phyloP scores from a whole-genome alignment of 306 rosid species.

The Vicia sativa region DNA sequence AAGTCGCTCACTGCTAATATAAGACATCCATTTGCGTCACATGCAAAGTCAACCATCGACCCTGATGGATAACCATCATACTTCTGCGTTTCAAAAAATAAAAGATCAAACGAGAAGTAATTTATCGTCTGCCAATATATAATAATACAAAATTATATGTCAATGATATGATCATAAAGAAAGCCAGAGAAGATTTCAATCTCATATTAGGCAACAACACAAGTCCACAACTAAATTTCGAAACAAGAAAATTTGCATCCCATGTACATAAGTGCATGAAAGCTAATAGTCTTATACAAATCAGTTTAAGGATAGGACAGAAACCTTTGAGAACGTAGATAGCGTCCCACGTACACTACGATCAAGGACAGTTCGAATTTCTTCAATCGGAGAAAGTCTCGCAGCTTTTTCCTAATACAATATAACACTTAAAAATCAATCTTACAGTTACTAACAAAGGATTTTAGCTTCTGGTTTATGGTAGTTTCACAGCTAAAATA shows the following conservation, averaged over 20 bases:
- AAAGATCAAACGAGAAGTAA: conserved; percentile 25
- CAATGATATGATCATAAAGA: conserved; percentile 17
- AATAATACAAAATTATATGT: conserved; percentile 24
- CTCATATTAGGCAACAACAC: conserved; percentile 3
- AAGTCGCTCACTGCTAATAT: conserved; percentile 87
- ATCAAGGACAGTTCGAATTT: conserved; percentile 76
- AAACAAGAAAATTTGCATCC: background rate
- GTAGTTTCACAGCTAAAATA: background rate
- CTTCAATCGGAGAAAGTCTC: conserved; percentile 73
- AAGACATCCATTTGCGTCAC: conserved; percentile 82
- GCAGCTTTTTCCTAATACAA: conserved; percentile 78
- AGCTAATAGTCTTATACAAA: conserved; percentile 19
- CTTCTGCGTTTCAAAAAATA: conserved; percentile 55
- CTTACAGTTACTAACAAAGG: background rate
- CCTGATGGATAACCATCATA: conserved; percentile 88
- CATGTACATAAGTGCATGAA: background rate
- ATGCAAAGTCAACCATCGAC: conserved; percentile 88
- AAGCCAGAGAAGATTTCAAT: conserved; percentile 13
- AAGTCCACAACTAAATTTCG: conserved; percentile 14
- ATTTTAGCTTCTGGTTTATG: background rate
- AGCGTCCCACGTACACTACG: conserved; percentile 76
- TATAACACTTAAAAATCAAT: conserved; percentile 29
- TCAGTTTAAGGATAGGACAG: conserved; percentile 25
- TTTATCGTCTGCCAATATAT: conserved; percentile 21
- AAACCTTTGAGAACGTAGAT: conserved; percentile 83